Evolutionary conservation across 148 eudicot genomes (phyloP), one percentile per base, ranked within the genome.

Genomic region (Chenopodium berlandieri): DNA sequence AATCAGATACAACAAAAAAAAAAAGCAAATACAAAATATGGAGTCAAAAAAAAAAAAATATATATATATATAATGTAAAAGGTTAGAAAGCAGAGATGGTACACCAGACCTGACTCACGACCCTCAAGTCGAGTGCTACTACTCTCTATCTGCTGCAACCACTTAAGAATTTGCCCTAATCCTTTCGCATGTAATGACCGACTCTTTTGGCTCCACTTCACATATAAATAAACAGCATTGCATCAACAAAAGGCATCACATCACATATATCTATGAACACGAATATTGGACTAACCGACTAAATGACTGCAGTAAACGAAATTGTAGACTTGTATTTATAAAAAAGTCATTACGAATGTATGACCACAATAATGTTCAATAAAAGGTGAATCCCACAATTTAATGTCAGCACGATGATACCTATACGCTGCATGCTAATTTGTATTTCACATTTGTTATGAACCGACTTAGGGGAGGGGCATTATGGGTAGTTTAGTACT

Each of bases 181-280:
- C 94, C 97, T 85, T 88, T 81, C 25, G 89, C 89, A 84, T 90
- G 97, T 87, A 94, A 83, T 72, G 86, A 75, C 80, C 89, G 87
- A 82, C 94, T 92, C 86, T 92, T 94, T 78, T 88, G 86, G 88
- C 92, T 91, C 97, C 97, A 94, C 97, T 94, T 83, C 67, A 78
- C 44, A 81, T 40, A 81, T 40, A 73, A 56, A 71, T 9, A n/a
- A 62, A 81, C 9, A 67, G 25, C 14, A 64, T 65, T 37, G 12
- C 16, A 46, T 9, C 75, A 74, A 14, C 76, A 13, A 81, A 46
- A 69, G 48, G 30, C 60, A 58, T 13, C 63, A 75, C 20, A 68
- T 56, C 47, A 16, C 9, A 3, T 3, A 30, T 20, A 44, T 34
- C 67, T 6, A 54, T 30, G 58, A 70, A 32, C 40, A 64, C 9